Evolutionary conservation across 495 filamentous ascomycete genomes (phyloP), one percentile per base, ranked within the genome.

Genomic region (Aspergillus kassunensis): DNA sequence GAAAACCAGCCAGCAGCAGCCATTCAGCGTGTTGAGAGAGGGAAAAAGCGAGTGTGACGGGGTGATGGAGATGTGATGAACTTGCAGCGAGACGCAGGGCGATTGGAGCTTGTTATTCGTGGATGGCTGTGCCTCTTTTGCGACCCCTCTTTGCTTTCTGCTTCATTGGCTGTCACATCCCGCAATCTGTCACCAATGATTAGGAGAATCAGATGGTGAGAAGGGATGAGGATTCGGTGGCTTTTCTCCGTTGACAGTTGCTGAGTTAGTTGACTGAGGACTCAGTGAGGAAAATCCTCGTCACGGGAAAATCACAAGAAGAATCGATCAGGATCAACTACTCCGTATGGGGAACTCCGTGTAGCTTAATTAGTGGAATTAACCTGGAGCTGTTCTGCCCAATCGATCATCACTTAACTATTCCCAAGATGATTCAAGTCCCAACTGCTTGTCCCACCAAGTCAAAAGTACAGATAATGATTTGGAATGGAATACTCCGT

Each of bases 51-150:
- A 45, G 42, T 53, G 66, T 62, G 63, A 67, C 49, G 56, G 58
- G n/a, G 61, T 60, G 21, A 65, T 65, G 68, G 44, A 71, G 70
- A 73, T 69, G 68, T 73, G 70, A 71, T 59, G 43, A 23, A 41
- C 12, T 37, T 73, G 70, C 70, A 73, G 63, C 45, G 46, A 53
- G 42, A 58, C 56, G 63, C 61, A 66, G 60, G 44, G 33, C 23
- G 55, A 42, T 44, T 37, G 25, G 16, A 27, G 49, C 36, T 39
- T 55, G 34, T 49, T 41, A 59, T 59, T 59, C 53, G 57, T 20
- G 16, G 44, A 53, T 42, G 49, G 6, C 47, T 15, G 13, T 7
- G 33, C 46, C 34, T 29, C 27, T 35, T 51, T 42, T 6, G n/a
- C 15, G 35, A 23, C 47, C 35, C 36, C 24, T 41, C 47, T 23